These are phyloP conservation scores for Leccinum longicurvipes DNA, from an alignment of 768 basidiomycete genomes.

Conservation along the genomic window DNA sequence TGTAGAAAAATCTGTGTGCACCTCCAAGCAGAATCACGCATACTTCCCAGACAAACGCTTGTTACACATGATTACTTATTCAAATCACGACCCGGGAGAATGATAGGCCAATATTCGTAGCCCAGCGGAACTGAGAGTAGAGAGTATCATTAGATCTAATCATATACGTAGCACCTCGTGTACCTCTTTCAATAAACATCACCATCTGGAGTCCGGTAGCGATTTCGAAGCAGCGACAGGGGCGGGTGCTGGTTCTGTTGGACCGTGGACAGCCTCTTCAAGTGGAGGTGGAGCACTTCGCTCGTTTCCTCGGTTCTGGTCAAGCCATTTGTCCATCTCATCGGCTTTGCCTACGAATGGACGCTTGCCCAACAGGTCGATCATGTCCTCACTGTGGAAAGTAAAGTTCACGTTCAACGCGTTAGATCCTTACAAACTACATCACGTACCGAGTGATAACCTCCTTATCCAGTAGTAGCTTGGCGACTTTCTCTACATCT, in stretches of 20 bases:
- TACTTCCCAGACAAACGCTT: background rate
- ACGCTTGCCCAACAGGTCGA: slow-evolving; percentile 73
- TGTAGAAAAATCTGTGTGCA: too few relatives aligned
- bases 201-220: slow-evolving; percentile 30
- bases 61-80: background rate
- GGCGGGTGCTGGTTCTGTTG: slow-evolving; percentile 42
- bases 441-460: slow-evolving; percentile 79
- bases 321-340: slow-evolving; percentile 98
- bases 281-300: slow-evolving; percentile 65
- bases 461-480: slow-evolving; percentile 89
- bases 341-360: slow-evolving; percentile 76
- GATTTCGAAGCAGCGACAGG: slow-evolving; percentile 46
- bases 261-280: slow-evolving; percentile 43
- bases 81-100: slow-evolving; percentile 6
- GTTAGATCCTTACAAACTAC: background rate
- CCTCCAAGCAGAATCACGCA: too few relatives aligned
- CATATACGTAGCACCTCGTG: slow-evolving; percentile 1
- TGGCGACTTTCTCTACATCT: slow-evolving; percentile 92
- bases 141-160: slow-evolving; percentile 26
- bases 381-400: slow-evolving; percentile 77
- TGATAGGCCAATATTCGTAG: background rate
- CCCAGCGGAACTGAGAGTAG: slow-evolving; percentile 43
- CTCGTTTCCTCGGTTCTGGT: slow-evolving; percentile 62
- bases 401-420: background rate
- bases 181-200: slow-evolving; percentile 3